Conservation (phyloP, 495 filamentous ascomycete species). For the Hypoxylon fragiforme region DNA sequence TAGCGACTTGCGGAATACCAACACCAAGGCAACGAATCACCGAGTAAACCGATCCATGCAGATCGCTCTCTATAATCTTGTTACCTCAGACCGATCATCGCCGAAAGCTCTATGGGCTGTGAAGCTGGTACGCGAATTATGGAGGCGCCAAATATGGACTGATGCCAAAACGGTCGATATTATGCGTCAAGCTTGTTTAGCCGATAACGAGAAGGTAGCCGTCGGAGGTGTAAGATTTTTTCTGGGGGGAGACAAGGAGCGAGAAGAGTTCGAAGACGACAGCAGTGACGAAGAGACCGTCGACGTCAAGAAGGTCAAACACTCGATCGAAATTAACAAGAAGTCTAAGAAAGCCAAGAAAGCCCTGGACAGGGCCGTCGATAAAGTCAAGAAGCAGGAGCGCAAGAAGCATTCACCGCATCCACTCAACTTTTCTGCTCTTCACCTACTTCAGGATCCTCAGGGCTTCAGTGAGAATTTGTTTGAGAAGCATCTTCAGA, state of each 20-base stretch:
- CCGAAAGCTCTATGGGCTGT: slow-evolving; percentile 92
- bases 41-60: slow-evolving; percentile 90
- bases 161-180: slow-evolving; percentile 87
- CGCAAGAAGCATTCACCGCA: slow-evolving; percentile 85
- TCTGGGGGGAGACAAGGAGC: slow-evolving; percentile 79
- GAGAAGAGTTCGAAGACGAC: slow-evolving; percentile 88
- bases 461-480: slow-evolving; percentile 91
- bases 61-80: slow-evolving; percentile 86
- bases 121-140: slow-evolving; percentile 83
- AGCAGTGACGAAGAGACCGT: slow-evolving; percentile 78
- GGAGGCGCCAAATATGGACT: slow-evolving; percentile 87
- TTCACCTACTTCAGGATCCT: slow-evolving; percentile 89
- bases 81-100: slow-evolving; percentile 80
- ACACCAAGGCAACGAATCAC: slow-evolving; percentile 85
- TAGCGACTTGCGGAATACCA: slow-evolving; percentile 82
- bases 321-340: slow-evolving; percentile 89
- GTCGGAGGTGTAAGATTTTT: slow-evolving; percentile 89
- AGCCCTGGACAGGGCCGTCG: slow-evolving; percentile 74
- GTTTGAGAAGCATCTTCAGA: slow-evolving; percentile 90
- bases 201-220: slow-evolving; percentile 87
- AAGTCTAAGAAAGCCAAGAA: slow-evolving; percentile 87
- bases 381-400: slow-evolving; percentile 76
- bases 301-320: slow-evolving; percentile 78
- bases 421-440: slow-evolving; percentile 93
- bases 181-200: slow-evolving; percentile 86